A percentile compares a stretch with the other conserved stretches of the same genome.
phyloP scores from a whole-genome alignment of 805 yeast genomes.

The Candida insectalens region DNA sequence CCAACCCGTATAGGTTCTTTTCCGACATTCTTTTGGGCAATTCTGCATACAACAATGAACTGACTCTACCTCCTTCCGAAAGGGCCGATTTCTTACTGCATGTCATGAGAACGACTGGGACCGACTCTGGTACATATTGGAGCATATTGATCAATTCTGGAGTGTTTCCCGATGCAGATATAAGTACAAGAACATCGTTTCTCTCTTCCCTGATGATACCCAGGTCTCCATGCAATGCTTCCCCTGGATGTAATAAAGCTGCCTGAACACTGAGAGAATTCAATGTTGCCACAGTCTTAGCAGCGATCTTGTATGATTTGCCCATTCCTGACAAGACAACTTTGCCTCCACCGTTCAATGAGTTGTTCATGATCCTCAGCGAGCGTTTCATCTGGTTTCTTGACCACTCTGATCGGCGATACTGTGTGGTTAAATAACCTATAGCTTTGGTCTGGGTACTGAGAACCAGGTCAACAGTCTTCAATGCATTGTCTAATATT shows the following conservation, averaged over 20 bases:
- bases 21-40: slow-evolving; percentile 52
- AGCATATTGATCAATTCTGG: slow-evolving; percentile 57
- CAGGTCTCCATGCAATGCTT: slow-evolving; percentile 85
- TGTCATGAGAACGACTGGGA: slow-evolving; percentile 55
- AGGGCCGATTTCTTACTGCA: slow-evolving; percentile 49
- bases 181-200: slow-evolving; percentile 50
- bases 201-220: slow-evolving; percentile 53
- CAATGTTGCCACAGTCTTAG: slow-evolving; percentile 71
- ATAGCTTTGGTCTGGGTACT: slow-evolving; percentile 39
- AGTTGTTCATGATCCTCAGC: slow-evolving; percentile 31
- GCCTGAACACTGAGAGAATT: slow-evolving; percentile 70
- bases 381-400: slow-evolving; percentile 34
- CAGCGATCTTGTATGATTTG: slow-evolving; percentile 70
- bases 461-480: slow-evolving; percentile 31
- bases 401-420: slow-evolving; percentile 33
- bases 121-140: slow-evolving; percentile 43
- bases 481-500: slow-evolving; percentile 16
- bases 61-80: slow-evolving; percentile 38
- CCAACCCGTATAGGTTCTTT: slow-evolving; percentile 58
- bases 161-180: slow-evolving; percentile 77
- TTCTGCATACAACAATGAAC: slow-evolving; percentile 50
- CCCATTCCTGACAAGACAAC: slow-evolving; percentile 78
- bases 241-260: slow-evolving; percentile 67
- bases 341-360: slow-evolving; percentile 48
- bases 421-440: slow-evolving; percentile 34